Evolutionary conservation across 306 rosid species (phyloP).

Genomic region (Prunus padus): DNA sequence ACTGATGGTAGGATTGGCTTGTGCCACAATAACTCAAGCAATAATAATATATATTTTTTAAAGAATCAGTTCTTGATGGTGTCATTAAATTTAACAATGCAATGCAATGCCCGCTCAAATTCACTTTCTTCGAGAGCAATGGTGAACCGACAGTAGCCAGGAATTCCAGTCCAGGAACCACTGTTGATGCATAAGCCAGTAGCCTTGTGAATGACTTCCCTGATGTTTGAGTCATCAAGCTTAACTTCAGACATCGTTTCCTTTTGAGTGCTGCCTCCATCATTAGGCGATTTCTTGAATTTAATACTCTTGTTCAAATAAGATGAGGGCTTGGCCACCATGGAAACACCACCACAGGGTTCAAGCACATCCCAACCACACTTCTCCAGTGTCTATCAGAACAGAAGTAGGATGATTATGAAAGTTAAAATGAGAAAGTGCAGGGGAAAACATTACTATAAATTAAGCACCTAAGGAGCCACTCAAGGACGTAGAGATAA

Average conservation of each 20-base stretch:
- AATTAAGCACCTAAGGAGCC: neutral
- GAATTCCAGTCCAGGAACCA: slow-evolving; percentile 92
- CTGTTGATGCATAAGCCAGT: slow-evolving; percentile 94
- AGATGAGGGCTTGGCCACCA: slow-evolving; percentile 86
- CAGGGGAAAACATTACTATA: neutral
- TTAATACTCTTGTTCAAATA: slow-evolving; percentile 60
- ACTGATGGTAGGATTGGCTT: neutral
- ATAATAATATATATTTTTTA: neutral
- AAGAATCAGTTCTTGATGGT: slow-evolving; percentile 26
- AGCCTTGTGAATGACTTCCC: slow-evolving; percentile 62
- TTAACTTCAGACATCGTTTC: slow-evolving; percentile 35
- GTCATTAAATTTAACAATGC: slow-evolving; percentile 58
- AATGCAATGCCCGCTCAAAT: slow-evolving; percentile 73
- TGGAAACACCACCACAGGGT: slow-evolving; percentile 69
- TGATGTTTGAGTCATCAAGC: slow-evolving; percentile 66
- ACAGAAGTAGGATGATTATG: slow-evolving; percentile 12
- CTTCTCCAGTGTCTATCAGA: slow-evolving; percentile 59
- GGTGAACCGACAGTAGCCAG: slow-evolving; percentile 88
- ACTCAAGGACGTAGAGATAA: neutral
- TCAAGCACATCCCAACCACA: slow-evolving; percentile 90
- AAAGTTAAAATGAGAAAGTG: slow-evolving; percentile 3
- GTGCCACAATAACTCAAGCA: neutral
- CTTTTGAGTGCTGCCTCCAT: slow-evolving; percentile 30
- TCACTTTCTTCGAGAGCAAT: slow-evolving; percentile 78
- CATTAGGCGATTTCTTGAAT: slow-evolving; percentile 30